Evolutionary conservation across 306 rosid genomes (phyloP), one percentile per base, ranked within the genome.

Genomic region (Prunus padus): DNA sequence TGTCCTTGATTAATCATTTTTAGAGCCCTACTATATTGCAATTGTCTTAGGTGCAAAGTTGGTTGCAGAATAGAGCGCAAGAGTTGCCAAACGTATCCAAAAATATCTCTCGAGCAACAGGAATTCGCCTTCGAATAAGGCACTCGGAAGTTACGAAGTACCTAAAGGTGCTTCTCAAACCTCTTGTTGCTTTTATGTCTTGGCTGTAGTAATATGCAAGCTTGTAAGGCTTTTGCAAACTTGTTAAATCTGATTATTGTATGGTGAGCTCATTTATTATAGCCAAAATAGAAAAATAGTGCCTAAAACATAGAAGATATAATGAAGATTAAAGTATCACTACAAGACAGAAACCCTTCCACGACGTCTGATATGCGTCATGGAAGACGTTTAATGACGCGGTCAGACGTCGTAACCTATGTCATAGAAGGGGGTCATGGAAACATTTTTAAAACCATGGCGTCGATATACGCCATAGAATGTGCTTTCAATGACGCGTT

Each of bases 1-100:
- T 18, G 8, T 28, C 47, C 14, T 2, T 42, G 19, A 47, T 10
- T 57, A 26, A 1, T 71, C n/a, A 16, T 67, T 46, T 0, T 52
- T 66, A 56, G 71, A n/a, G 22, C 14, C 46, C 55, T 23, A 74
- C 42, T 25, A 30, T 69, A 63, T 33, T 25, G 67, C 71, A 59
- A 4, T 62, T 75, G 55, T 73, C 78, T 75, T 74, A 90, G 99
- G 87, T 92, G 66, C 85, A 88, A 33, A 79, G 65, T 81, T 95
- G 99, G 99, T 89, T 95, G 82, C 79, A 92, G 80, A 78, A 78
- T 54, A 83, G 79, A 76, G 84, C 77, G 57, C 84, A 77, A 66
- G 88, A 87, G 72, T 79, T 61, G 14, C 82, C 85, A 2, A 79
- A 83, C 77, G 87, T 78, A 46, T 81, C 79, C 54, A 66, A 66